A percentile compares a stretch with the other conserved stretches of the same genome.
phyloP scores from a whole-genome alignment of 129 eudicot genomes.

The Rutidosis leptorrhynchoides region DNA sequence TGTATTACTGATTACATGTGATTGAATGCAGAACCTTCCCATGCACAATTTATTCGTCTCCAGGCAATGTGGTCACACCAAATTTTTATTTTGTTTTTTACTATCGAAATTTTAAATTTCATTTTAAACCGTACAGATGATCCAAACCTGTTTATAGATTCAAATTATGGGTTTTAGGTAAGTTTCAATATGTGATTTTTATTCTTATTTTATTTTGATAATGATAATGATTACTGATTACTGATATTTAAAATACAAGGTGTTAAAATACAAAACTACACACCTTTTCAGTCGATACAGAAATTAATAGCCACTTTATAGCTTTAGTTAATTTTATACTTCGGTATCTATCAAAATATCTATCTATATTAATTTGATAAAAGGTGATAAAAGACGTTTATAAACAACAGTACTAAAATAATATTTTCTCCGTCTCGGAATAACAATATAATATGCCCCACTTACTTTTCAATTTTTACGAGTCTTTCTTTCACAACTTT shows the following conservation, averaged over 20 bases:
- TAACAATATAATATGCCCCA: too few relatives aligned
- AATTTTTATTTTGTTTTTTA: constrained; percentile 26
- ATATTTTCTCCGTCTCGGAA: too few relatives aligned
- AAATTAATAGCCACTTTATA: not conserved
- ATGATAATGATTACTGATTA: not conserved
- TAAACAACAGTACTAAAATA: too few relatives aligned
- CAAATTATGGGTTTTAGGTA: not conserved
- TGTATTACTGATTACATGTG: not conserved
- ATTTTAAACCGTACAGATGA: not conserved
- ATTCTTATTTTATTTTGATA: too few relatives aligned
- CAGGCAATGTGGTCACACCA: constrained; percentile 17
- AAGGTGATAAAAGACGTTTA: not conserved
- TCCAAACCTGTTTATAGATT: too few relatives aligned
- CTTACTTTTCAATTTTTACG: too few relatives aligned
- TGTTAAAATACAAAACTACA: not conserved
- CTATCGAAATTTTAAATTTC: not conserved
- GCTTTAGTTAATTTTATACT: not conserved
- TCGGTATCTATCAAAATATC: not conserved
- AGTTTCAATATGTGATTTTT: too few relatives aligned
- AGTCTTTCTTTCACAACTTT: too few relatives aligned
- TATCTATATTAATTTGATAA: not conserved
- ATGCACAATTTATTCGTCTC: constrained; percentile 28
- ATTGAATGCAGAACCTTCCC: constrained; percentile 22
- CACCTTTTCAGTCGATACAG: not conserved
- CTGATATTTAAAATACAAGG: not conserved